A percentile compares a stretch with the other conserved stretches of the same genome.
These are phyloP conservation scores for Globomyces pollinis-pini DNA, from an alignment of 192 early-diverging fungal species.

Conservation along the genomic window DNA sequence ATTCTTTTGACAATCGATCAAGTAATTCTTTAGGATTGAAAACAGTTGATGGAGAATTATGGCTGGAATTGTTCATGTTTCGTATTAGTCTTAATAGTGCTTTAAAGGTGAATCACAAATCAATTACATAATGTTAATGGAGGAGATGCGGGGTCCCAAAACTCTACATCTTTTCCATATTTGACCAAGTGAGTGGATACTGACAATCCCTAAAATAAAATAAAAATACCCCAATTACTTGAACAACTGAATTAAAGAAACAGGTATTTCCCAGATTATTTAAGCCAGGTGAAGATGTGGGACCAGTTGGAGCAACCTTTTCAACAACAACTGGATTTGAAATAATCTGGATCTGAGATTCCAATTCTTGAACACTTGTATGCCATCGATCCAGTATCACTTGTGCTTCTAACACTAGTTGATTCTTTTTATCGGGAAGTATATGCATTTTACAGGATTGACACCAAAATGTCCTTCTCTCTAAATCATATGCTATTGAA, in stretches of 20 bases:
- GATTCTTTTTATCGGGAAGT: no score
- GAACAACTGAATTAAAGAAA: constrained; percentile 71
- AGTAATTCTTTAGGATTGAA: constrained; percentile 53
- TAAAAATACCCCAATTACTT: constrained; percentile 40
- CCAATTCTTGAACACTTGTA: no score
- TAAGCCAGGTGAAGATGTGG: constrained; percentile 55
- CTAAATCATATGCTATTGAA: no score
- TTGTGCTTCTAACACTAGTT: no score
- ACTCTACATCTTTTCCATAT: not conserved
- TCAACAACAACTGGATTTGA: no score
- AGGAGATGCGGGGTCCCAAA: not conserved
- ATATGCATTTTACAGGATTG: no score
- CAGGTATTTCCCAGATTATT: constrained; percentile 72
- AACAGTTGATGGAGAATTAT: not conserved
- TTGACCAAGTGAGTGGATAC: not conserved
- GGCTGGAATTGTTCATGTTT: not conserved
- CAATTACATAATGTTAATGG: not conserved
- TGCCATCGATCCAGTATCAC: no score
- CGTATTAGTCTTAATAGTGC: not conserved
- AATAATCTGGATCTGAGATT: no score
- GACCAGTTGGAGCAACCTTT: no score
- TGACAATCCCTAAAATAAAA: not conserved
- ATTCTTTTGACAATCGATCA: constrained; percentile 44
- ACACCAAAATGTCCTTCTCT: no score
- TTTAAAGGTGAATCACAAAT: not conserved